Base-by-base conservation (phyloP, 805 yeast species). In the Ogataea pignaliae region DNA sequence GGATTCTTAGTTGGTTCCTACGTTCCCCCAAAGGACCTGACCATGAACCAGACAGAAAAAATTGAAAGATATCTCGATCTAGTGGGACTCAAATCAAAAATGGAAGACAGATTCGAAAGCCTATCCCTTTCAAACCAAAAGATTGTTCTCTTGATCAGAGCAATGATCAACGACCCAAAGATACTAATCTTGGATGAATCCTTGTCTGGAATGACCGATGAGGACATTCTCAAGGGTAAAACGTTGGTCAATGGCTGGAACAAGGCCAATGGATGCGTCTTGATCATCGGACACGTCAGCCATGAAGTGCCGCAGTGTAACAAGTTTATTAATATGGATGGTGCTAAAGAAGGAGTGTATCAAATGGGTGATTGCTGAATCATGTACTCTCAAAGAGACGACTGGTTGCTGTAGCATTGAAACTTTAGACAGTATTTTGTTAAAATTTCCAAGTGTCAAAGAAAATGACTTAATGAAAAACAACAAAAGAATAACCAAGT, bases 131-230 rank as follows among this genome's bases (percentile, higher is more conserved):
- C 88, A 41, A 78, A 84, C 46, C 98, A 91, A 63, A 91, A 91
- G 57, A 63, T 88, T 11, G 78, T 80, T 0, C 67, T 91, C 21
- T 82, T 93, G 53, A 65, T 89, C 18, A 71, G 99, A 44, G 84
- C 96, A 2, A 57, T 91, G 14, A 72, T 88, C 35, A 88, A 86
- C 60, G 69, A 78, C 49, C 99, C 99, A 0, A 76, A 78, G 39
- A 66, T 91, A 1, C 69, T 91, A 41, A 83, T 91, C 38, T 68
- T 91, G 2, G 99, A 91, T 63, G 99, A 91, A 68, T 95, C 98
- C 0, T 79, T 91, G 46, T 86, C 96, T 17, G 95, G 89, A 13
- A 87, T 91, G 93, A 86, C 84, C 34, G 82, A 79, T 42, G 76
- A 71, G 16, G 72, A 76, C 30, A 70, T 83, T 46, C 69, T 69